A percentile compares a stretch with the other conserved stretches of the same genome.
Conservation (phyloP, 148 eudicot species). For the Rheum nobile region DNA sequence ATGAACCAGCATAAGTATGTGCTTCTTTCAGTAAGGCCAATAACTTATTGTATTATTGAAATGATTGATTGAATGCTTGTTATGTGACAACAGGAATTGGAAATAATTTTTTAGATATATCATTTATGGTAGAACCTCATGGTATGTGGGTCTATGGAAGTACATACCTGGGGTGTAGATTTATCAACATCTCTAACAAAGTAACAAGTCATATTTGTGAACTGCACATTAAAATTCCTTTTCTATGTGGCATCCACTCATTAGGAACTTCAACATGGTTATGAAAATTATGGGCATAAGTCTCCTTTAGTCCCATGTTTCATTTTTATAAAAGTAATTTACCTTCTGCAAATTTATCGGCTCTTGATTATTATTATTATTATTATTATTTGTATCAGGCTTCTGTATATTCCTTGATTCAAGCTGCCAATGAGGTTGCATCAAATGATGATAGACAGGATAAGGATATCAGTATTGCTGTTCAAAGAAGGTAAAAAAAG, state of each 20-base stretch:
- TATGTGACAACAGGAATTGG: neutral
- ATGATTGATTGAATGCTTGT: neutral
- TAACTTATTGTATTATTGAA: neutral
- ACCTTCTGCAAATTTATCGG: constrained; percentile 26
- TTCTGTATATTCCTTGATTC: constrained; percentile 71
- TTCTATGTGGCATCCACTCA: neutral
- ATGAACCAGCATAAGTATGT: neutral
- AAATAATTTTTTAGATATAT: neutral
- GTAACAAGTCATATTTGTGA: neutral
- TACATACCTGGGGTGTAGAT: neutral
- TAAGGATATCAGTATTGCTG: constrained; percentile 59
- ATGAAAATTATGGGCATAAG: neutral
- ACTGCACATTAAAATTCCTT: neutral
- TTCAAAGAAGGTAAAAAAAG: constrained; percentile 64
- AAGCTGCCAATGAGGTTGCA: constrained; percentile 84
- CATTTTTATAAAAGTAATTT: neutral
- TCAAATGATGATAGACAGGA: constrained; percentile 77
- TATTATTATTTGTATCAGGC: constrained; percentile 39
- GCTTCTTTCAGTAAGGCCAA: neutral
- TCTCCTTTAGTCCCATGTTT: neutral
- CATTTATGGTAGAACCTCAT: neutral
- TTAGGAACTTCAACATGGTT: neutral
- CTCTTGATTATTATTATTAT: constrained; percentile 16
- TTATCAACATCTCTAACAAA: neutral
- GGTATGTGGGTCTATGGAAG: neutral